These are phyloP conservation scores for Litchi chinensis DNA, from an alignment of 345 rosid species.

Conservation along the genomic window DNA sequence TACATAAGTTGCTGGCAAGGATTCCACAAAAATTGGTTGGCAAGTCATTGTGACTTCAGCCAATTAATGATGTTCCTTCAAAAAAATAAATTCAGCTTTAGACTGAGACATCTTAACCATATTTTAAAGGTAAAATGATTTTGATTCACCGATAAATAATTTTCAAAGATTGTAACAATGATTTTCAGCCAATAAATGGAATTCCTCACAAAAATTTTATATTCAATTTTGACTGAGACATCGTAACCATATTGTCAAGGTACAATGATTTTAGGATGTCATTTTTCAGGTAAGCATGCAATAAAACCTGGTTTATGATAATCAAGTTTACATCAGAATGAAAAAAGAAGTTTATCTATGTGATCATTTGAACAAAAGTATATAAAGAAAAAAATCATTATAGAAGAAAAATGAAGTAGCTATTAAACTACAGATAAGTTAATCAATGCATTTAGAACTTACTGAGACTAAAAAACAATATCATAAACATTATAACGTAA, in stretches of 20 bases:
- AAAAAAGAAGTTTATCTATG: background rate
- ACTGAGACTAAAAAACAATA: background rate
- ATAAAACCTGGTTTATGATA: background rate
- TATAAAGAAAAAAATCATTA: background rate
- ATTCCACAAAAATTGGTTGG: background rate
- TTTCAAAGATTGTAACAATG: no score
- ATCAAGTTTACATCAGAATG: background rate
- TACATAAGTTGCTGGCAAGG: background rate
- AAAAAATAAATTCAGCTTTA: background rate
- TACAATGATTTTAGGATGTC: background rate
- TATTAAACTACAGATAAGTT: background rate
- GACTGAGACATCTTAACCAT: background rate
- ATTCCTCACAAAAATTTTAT: background rate
- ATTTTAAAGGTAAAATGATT: background rate
- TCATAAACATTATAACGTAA: background rate
- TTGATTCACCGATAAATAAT: no score
- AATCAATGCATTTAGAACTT: background rate
- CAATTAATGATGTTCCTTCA: background rate
- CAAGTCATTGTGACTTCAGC: background rate
- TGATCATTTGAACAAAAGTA: background rate
- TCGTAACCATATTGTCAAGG: background rate
- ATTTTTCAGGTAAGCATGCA: background rate
- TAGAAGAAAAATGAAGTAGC: background rate
- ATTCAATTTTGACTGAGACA: background rate
- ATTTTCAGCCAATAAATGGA: background rate